phyloP scores from a whole-genome alignment of 345 rosid genomes.

The Euclidium syriacum region DNA sequence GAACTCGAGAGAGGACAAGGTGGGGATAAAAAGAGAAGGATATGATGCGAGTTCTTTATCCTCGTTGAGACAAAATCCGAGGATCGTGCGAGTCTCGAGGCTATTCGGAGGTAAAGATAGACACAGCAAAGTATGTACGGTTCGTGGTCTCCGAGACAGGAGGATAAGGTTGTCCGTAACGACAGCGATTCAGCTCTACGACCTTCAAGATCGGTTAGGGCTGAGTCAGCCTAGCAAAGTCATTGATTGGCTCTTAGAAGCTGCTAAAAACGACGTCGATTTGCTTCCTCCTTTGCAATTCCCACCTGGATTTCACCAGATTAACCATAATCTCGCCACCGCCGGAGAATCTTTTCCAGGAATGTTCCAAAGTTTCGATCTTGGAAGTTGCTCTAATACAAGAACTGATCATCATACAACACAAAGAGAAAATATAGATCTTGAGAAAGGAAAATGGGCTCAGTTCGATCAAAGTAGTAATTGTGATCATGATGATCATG shows the following conservation, averaged over 20 bases:
- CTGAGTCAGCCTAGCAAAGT: conserved; percentile 90
- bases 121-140: conserved; percentile 89
- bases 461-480: conserved; percentile 3
- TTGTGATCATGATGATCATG: conserved; percentile 12
- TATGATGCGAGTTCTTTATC: neutral
- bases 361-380: conserved; percentile 24
- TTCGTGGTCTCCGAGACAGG: conserved; percentile 81
- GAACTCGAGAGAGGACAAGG: conserved; percentile 1
- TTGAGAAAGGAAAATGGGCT: conserved; percentile 48
- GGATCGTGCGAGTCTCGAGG: conserved; percentile 74
- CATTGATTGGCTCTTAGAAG: conserved; percentile 83
- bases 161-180: conserved; percentile 82
- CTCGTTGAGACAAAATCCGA: conserved; percentile 57
- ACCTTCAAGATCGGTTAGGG: conserved; percentile 81
- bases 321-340: conserved; percentile 42
- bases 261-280: conserved; percentile 61
- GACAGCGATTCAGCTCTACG: conserved; percentile 79
- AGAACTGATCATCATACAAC: conserved; percentile 32
- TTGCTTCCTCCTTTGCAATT: conserved; percentile 76
- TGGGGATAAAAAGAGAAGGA: conserved; percentile 9
- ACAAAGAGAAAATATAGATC: conserved; percentile 18
- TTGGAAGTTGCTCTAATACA: conserved; percentile 31
- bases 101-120: conserved; percentile 92
- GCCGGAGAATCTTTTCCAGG: conserved; percentile 31
- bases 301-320: conserved; percentile 59